phyloP scores from a whole-genome alignment of 768 basidiomycete genomes.

The Solioccasus polychromus region DNA sequence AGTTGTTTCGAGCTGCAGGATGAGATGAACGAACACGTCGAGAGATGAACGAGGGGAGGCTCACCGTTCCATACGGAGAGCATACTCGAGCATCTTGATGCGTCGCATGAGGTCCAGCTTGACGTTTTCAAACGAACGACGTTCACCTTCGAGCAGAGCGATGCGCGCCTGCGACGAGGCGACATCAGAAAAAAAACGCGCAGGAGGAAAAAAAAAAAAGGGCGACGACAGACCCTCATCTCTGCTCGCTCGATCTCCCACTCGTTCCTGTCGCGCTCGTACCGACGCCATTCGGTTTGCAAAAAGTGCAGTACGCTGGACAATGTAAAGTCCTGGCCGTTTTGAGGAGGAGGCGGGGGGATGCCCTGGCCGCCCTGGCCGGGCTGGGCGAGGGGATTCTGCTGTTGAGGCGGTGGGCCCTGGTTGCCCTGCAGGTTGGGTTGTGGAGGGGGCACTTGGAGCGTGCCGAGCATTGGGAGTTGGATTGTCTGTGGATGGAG shows the following conservation, averaged over 20 bases:
- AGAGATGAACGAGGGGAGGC: slow-evolving; percentile 28
- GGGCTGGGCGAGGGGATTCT: slow-evolving; percentile 50
- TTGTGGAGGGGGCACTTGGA: slow-evolving; percentile 60
- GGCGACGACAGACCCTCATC: slow-evolving; percentile 72
- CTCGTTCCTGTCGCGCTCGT: slow-evolving; percentile 98
- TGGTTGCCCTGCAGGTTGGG: slow-evolving; percentile 35
- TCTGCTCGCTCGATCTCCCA: slow-evolving; percentile 99
- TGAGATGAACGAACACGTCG: slow-evolving; percentile 25
- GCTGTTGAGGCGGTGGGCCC: slow-evolving; percentile 53
- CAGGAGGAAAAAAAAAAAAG: slow-evolving; percentile 10
- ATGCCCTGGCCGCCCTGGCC: slow-evolving; percentile 54
- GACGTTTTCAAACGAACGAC: slow-evolving; percentile 95
- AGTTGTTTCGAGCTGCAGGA: slow-evolving; percentile 74
- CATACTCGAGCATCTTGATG: slow-evolving; percentile 99
- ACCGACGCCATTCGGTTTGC: slow-evolving; percentile 96
- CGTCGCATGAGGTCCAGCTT: slow-evolving; percentile 94
- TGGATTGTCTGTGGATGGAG: slow-evolving; percentile 44
- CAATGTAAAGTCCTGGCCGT: slow-evolving; percentile 89
- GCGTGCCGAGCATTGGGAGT: slow-evolving; percentile 70
- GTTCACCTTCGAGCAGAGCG: slow-evolving; percentile 94
- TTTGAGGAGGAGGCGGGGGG: slow-evolving; percentile 76
- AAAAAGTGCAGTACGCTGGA: slow-evolving; percentile 95
- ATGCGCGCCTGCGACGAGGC: slow-evolving; percentile 74
- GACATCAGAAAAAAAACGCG: neutral
- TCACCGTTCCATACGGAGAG: slow-evolving; percentile 92